Evolutionary conservation across 2,329 filamentous ascomycete species (phyloP).

Genomic region (Xylariaceae sp.): DNA sequence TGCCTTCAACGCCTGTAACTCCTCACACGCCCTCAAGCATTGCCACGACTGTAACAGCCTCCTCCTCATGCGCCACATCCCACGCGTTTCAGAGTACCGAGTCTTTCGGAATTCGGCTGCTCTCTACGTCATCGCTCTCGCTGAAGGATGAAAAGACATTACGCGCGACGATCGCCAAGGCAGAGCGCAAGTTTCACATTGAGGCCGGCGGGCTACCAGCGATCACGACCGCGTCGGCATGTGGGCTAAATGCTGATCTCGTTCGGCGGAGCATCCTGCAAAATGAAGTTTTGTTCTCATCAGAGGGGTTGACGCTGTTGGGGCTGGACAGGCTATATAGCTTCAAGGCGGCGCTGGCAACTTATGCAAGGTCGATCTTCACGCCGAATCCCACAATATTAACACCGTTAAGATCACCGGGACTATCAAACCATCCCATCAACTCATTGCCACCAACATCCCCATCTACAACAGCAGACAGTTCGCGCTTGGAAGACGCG

Average conservation of each 20-base stretch:
- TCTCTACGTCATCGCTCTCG: constrained; percentile 54
- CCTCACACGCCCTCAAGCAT: constrained; percentile 55
- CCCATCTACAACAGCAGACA: constrained; percentile 15
- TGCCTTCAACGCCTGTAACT: constrained; percentile 54
- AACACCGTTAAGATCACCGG: constrained; percentile 38
- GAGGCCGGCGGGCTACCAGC: constrained; percentile 45
- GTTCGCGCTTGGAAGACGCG: constrained; percentile 59
- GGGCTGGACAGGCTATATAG: constrained; percentile 68
- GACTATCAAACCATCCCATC: constrained; percentile 30
- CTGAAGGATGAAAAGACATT: constrained; percentile 55
- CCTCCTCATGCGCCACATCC: constrained; percentile 23
- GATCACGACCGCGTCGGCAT: constrained; percentile 49
- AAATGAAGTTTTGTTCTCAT: constrained; percentile 66
- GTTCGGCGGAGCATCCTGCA: constrained; percentile 63
- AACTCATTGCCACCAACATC: constrained; percentile 15
- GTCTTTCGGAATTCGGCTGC: constrained; percentile 56
- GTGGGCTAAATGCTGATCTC: constrained; percentile 57
- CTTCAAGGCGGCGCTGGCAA: constrained; percentile 65
- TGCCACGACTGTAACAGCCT: constrained; percentile 45
- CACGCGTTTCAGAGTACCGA: constrained; percentile 21
- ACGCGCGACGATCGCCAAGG: constrained; percentile 56
- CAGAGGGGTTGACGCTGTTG: constrained; percentile 63
- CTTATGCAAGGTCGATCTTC: constrained; percentile 54
- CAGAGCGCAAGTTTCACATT: constrained; percentile 54
- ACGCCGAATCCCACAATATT: constrained; percentile 19